Percentiles rank a stretch among this genome's conserved stretches.
Conservation (phyloP, 352 stramenopile genomes). For the Nothophytophthora sp. region DNA sequence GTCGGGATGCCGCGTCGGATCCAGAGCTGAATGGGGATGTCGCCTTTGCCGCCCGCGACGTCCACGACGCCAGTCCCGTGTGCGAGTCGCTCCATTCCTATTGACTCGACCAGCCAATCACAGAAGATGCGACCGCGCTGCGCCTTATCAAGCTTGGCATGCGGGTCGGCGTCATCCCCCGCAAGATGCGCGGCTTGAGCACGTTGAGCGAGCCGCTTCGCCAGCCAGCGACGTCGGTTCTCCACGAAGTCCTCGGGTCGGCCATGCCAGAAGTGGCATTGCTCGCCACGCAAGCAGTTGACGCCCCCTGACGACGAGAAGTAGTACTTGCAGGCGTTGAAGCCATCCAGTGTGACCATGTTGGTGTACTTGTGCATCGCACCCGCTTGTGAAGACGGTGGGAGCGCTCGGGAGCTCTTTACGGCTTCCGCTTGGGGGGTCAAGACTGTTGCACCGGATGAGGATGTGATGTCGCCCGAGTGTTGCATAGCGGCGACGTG, state of each 20-base stretch:
- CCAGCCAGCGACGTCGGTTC: slow-evolving; percentile 70
- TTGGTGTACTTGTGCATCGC: slow-evolving; percentile 77
- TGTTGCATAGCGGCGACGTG: slow-evolving; percentile 31
- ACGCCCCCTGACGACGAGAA: slow-evolving; percentile 63
- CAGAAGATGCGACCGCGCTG: slow-evolving; percentile 72
- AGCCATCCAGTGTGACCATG: slow-evolving; percentile 76
- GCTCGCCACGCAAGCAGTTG: slow-evolving; percentile 66
- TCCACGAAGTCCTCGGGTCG: slow-evolving; percentile 53
- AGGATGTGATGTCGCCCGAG: background rate
- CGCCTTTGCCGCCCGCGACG: slow-evolving; percentile 76
- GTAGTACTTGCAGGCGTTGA: slow-evolving; percentile 88
- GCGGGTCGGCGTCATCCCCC: slow-evolving; percentile 63
- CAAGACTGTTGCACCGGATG: background rate
- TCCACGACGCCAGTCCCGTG: slow-evolving; percentile 71
- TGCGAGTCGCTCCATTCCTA: slow-evolving; percentile 50
- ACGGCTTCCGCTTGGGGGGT: background rate
- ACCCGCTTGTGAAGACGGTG: slow-evolving; percentile 49
- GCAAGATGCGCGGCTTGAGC: slow-evolving; percentile 50
- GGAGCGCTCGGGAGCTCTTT: slow-evolving; percentile 47
- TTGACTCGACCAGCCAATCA: slow-evolving; percentile 77
- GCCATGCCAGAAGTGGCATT: slow-evolving; percentile 86
- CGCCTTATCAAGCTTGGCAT: slow-evolving; percentile 74
- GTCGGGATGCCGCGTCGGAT: slow-evolving; percentile 73
- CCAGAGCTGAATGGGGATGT: slow-evolving; percentile 86
- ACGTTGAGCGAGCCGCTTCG: slow-evolving; percentile 63